Evolutionary conservation across 2,329 filamentous ascomycete genomes (phyloP).

Genomic region (Colletotrichum chrysophilum): DNA sequence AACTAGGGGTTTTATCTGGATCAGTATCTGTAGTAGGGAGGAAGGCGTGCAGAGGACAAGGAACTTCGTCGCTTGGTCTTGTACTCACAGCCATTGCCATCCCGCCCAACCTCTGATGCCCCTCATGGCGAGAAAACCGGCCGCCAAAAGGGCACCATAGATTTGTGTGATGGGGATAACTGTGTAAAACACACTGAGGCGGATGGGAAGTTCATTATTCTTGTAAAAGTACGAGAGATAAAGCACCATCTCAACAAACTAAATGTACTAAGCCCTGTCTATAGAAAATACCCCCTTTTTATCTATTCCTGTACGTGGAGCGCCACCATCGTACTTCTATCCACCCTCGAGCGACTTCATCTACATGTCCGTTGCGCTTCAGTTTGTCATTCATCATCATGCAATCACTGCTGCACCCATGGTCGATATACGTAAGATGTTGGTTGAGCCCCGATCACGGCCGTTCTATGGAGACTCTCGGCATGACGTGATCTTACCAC

Average conservation of each 20-base stretch:
- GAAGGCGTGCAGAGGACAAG: background rate
- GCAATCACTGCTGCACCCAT: background rate
- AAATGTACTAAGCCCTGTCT: background rate
- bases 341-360: background rate
- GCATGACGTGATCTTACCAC: background rate
- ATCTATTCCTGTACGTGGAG: background rate
- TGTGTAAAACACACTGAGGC: conserved; percentile 73
- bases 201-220: conserved; percentile 38
- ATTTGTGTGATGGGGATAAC: conserved; percentile 47
- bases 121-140: conserved; percentile 52
- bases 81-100: conserved; percentile 56
- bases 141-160: conserved; percentile 51
- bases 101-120: conserved; percentile 53
- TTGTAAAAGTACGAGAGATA: conserved; percentile 45
- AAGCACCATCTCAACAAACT: conserved; percentile 48
- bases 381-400: background rate
- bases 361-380: fast-evolving
- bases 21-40: background rate
- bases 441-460: background rate
- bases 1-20: background rate
- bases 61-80: background rate
- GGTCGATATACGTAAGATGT: background rate
- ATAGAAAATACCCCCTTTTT: background rate
- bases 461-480: background rate
- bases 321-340: background rate